Conservation (phyloP, 2,329 filamentous ascomycete genomes). For the Chaetomiaceae sp. region DNA sequence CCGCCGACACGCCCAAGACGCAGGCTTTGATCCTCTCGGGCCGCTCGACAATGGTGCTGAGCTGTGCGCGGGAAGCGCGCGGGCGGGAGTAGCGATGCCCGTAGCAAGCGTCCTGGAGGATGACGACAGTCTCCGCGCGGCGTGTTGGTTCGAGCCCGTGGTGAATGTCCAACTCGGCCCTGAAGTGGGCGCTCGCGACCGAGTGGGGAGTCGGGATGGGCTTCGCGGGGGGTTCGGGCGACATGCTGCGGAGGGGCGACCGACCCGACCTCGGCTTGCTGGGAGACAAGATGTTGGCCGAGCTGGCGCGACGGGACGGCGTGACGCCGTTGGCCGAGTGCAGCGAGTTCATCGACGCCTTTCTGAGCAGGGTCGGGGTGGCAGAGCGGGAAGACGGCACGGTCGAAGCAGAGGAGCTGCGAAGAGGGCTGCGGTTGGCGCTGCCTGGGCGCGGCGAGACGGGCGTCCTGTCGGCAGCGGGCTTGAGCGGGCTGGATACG, state of each 20-base stretch:
- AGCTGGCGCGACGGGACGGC: slow-evolving; percentile 44
- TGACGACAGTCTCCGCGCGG: slow-evolving; percentile 62
- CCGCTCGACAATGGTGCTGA: slow-evolving; percentile 83
- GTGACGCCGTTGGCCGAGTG: slow-evolving; percentile 40
- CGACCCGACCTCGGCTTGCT: slow-evolving; percentile 27
- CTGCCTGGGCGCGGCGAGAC: slow-evolving; percentile 32
- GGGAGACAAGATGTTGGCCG: slow-evolving; percentile 40
- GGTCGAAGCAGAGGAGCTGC: slow-evolving; percentile 28
- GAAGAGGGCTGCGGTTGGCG: slow-evolving; percentile 39
- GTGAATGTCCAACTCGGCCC: slow-evolving; percentile 60
- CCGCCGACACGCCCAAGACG: slow-evolving; percentile 73
- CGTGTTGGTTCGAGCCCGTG: slow-evolving; percentile 39
- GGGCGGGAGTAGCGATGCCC: slow-evolving; percentile 86
- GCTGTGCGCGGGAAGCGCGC: slow-evolving; percentile 61
- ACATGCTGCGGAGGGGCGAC: slow-evolving; percentile 32
- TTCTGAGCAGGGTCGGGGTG: slow-evolving; percentile 48
- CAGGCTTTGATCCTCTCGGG: slow-evolving; percentile 85
- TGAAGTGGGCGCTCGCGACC: slow-evolving; percentile 63
- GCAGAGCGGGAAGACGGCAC: slow-evolving; percentile 38
- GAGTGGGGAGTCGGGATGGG: slow-evolving; percentile 43
- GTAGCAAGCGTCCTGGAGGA: slow-evolving; percentile 91
- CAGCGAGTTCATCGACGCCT: slow-evolving; percentile 53
- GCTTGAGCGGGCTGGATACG: slow-evolving; percentile 29
- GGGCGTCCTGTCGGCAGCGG: slow-evolving; percentile 35
- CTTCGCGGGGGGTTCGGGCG: slow-evolving; percentile 33